phyloP scores from a whole-genome alignment of 192 early-diverging fungal species.

The Pecoramyces ruminantium region DNA sequence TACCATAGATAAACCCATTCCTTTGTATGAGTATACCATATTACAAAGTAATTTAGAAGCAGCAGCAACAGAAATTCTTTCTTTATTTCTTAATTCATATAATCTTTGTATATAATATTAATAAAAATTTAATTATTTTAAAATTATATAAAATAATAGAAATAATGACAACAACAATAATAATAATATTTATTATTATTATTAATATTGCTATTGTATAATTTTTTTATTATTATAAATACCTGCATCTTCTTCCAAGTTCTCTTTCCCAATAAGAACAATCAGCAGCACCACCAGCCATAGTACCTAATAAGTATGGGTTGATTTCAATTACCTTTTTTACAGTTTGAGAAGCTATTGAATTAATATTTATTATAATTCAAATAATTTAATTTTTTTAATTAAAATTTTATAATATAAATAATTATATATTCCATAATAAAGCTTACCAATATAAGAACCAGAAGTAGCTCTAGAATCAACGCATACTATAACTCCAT shows the following conservation, averaged over 20 bases:
- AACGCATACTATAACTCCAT: slow-evolving; percentile 83
- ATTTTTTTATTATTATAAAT: not conserved
- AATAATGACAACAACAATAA: too few species aligned
- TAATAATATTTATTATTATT: too few species aligned
- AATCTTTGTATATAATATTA: slow-evolving; percentile 23
- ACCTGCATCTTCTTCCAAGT: slow-evolving; percentile 74
- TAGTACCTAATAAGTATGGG: slow-evolving; percentile 90
- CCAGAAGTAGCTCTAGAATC: slow-evolving; percentile 94
- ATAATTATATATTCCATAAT: too few species aligned
- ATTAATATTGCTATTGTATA: too few species aligned
- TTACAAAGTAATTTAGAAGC: slow-evolving; percentile 93
- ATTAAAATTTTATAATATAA: not conserved
- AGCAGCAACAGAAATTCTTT: slow-evolving; percentile 93
- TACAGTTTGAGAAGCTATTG: slow-evolving; percentile 74
- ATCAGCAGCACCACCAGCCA: slow-evolving; percentile 99
- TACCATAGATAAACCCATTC: slow-evolving; percentile 96
- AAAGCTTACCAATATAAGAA: slow-evolving; percentile 58
- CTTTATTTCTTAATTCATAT: slow-evolving; percentile 94
- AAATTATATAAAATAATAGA: too few species aligned
- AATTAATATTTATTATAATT: not conserved
- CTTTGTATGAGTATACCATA: slow-evolving; percentile 95
- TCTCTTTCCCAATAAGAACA: slow-evolving; percentile 98
- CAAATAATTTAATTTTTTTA: not conserved
- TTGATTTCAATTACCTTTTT: slow-evolving; percentile 99
- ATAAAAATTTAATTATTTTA: not conserved